Percentiles rank a stretch among this genome's conserved stretches.
Evolutionary conservation across 176 grass and related monocot genomes (phyloP).

Genomic region (Carex littledalei): DNA sequence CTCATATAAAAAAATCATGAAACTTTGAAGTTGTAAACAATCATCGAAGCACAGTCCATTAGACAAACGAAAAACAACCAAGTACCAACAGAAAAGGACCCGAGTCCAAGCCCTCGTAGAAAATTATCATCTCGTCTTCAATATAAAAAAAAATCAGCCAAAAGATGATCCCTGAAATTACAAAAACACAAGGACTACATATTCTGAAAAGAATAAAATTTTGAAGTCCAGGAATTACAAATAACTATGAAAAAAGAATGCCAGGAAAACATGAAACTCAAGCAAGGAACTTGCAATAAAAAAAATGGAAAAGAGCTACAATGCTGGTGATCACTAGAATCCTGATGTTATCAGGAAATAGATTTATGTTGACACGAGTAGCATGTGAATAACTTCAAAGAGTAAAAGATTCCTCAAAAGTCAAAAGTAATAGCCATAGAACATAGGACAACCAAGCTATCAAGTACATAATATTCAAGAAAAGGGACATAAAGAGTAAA

Average conservation of each 20-base stretch:
- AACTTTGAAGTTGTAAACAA: not conserved
- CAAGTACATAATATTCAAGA: not conserved
- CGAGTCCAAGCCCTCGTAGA: not conserved
- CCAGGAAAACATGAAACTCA: constrained; percentile 11
- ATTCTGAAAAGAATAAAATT: constrained; percentile 8
- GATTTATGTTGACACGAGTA: not conserved
- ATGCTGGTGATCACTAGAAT: not conserved
- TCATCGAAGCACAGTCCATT: not conserved
- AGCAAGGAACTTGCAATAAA: not conserved
- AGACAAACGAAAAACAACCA: not conserved
- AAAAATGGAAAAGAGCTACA: not conserved
- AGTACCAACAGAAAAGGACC: not conserved
- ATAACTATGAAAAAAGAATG: not conserved
- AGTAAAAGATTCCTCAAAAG: not conserved
- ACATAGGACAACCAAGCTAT: not conserved
- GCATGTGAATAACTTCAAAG: not conserved
- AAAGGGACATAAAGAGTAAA: not conserved
- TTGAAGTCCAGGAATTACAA: not conserved
- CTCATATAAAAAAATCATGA: not conserved
- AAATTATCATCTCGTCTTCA: not conserved
- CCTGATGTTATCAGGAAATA: not conserved
- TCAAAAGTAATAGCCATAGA: not conserved
- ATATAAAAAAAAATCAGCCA: not conserved
- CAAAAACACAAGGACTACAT: constrained; percentile 9
- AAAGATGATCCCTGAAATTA: not conserved